phyloP scores from a whole-genome alignment of 768 basidiomycete genomes.

The Rhodotorula graminis region DNA sequence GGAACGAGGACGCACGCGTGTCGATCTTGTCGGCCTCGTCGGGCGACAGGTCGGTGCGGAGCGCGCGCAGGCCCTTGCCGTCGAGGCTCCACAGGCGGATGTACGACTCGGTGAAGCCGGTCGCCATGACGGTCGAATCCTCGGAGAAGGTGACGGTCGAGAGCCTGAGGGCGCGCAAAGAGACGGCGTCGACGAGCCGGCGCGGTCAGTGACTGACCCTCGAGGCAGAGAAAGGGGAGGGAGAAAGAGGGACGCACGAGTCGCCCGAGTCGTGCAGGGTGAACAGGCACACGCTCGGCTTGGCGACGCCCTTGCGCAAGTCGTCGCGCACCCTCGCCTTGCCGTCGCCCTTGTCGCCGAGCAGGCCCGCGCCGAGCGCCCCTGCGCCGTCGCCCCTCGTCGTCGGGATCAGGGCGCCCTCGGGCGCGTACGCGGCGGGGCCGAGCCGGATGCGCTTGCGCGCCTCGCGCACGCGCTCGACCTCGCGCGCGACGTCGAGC shows the following conservation, averaged over 20 bases:
- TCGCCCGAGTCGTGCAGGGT: conserved; percentile 93
- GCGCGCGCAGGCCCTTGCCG: conserved; percentile 74
- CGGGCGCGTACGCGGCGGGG: conserved; percentile 51
- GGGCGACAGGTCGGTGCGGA: conserved; percentile 68
- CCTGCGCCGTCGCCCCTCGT: conserved; percentile 50
- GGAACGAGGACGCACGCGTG: conserved; percentile 59
- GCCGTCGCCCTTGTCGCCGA: background rate
- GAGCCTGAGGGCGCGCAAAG: conserved; percentile 56
- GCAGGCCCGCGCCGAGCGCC: conserved; percentile 56
- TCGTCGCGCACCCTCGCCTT: conserved; percentile 8
- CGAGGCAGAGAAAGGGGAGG: background rate
- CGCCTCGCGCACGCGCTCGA: conserved; percentile 79
- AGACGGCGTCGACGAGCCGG: no score
- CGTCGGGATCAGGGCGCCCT: conserved; percentile 24
- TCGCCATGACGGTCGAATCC: conserved; percentile 87
- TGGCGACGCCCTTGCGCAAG: conserved; percentile 49
- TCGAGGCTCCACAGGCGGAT: conserved; percentile 92
- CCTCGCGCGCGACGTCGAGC: conserved; percentile 83
- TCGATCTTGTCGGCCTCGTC: conserved; percentile 53
- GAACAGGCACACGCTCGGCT: conserved; percentile 92
- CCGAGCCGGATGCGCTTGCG: conserved; percentile 88
- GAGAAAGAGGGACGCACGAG: conserved; percentile 58
- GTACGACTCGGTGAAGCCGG: conserved; percentile 92
- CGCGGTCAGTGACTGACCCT: background rate
- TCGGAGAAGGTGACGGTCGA: conserved; percentile 83